Percentiles rank a stretch among this genome's conserved stretches.
Evolutionary conservation across 495 filamentous ascomycete genomes (phyloP).

Genomic region (Trichoderma asperelloides): DNA sequence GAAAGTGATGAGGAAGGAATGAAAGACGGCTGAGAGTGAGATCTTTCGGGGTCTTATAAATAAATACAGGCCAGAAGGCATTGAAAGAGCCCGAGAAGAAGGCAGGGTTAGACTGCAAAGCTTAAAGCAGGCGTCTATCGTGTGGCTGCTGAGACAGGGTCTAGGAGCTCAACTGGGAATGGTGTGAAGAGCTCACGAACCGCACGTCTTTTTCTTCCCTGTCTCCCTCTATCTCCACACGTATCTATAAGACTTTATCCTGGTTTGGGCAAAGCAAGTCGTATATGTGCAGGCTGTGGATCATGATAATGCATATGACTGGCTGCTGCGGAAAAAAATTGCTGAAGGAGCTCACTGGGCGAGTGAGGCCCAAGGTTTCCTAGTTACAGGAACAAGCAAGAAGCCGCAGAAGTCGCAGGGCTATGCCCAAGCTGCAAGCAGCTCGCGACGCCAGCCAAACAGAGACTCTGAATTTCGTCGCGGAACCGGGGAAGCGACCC

Average conservation of each 20-base stretch:
- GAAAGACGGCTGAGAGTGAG: neutral
- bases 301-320: neutral
- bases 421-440: neutral
- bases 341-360: neutral
- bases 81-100: neutral
- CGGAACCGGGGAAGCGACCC: slow-evolving; percentile 5
- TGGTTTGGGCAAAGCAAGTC: neutral
- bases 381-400: slow-evolving; percentile 1
- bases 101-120: neutral
- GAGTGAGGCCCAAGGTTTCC: neutral
- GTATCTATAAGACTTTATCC: neutral
- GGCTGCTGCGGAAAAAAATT: neutral
- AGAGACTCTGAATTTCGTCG: slow-evolving; percentile 5
- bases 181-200: neutral
- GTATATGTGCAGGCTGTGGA: neutral
- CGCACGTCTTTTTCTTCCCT: neutral
- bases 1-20: neutral
- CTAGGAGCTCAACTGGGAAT: neutral
- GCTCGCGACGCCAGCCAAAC: slow-evolving; percentile 4
- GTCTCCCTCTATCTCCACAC: neutral
- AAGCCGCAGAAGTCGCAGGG: neutral
- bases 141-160: slow-evolving; percentile 2
- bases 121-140: neutral
- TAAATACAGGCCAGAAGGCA: neutral
- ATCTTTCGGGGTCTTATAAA: neutral